These are phyloP conservation scores for Platismatia glauca DNA, from an alignment of 495 filamentous ascomycete genomes.

Conservation along the genomic window DNA sequence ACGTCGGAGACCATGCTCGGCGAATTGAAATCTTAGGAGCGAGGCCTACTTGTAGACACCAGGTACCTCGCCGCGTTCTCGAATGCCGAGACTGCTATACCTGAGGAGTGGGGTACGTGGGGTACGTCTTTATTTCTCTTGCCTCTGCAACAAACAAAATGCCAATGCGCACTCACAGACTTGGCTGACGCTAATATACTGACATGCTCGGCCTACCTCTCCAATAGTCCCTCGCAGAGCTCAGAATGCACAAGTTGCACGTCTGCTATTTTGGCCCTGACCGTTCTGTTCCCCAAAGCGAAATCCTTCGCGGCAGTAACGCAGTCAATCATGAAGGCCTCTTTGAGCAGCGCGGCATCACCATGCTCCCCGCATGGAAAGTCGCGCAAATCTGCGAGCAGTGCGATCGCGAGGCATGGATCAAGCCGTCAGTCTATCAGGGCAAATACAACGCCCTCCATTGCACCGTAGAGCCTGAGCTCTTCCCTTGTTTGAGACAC, in stretches of 20 bases:
- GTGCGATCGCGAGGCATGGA: constrained; percentile 44
- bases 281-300: constrained; percentile 39
- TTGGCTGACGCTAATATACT: too few species aligned
- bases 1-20: constrained; percentile 43
- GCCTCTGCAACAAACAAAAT: too few species aligned
- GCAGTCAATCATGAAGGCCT: constrained; percentile 39
- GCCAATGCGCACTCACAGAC: constrained; percentile 41
- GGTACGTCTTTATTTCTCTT: too few species aligned
- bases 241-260: too few species aligned
- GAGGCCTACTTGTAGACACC: constrained; percentile 44
- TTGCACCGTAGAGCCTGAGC: constrained; percentile 40
- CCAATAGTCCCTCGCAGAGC: too few species aligned
- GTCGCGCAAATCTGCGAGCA: constrained; percentile 44
- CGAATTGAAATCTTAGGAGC: constrained; percentile 37
- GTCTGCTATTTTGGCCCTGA: too few species aligned
- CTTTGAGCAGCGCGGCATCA: constrained; percentile 41
- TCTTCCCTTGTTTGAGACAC: constrained; percentile 44
- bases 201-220: too few species aligned
- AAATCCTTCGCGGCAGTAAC: constrained; percentile 40
- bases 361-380: constrained; percentile 44
- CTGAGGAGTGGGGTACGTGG: too few species aligned
- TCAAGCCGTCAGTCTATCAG: constrained; percentile 55
- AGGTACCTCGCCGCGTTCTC: constrained; percentile 42
- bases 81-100: too few species aligned
- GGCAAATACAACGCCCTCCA: constrained; percentile 58